These are phyloP conservation scores for Candida adriatica DNA, from an alignment of 805 yeast species.

Conservation along the genomic window DNA sequence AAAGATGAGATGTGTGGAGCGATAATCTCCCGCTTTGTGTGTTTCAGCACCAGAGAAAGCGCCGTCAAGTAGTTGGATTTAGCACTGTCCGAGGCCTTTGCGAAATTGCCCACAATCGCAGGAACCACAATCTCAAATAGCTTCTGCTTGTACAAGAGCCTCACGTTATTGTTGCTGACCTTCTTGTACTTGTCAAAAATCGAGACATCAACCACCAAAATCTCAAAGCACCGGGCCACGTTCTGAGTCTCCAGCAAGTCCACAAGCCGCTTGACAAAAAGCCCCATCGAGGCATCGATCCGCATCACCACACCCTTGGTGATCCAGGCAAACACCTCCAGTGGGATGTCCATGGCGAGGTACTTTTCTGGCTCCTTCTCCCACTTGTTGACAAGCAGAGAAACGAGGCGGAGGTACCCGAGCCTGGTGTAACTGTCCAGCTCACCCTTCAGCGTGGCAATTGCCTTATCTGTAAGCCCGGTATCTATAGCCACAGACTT, in stretches of 20 bases:
- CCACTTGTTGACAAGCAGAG: slow-evolving; percentile 57
- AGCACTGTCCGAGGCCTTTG: slow-evolving; percentile 15
- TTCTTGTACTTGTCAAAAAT: slow-evolving; percentile 44
- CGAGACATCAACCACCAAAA: slow-evolving; percentile 62
- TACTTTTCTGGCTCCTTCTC: slow-evolving; percentile 1
- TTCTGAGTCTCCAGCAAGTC: slow-evolving; percentile 26
- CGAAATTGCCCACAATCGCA: slow-evolving; percentile 41
- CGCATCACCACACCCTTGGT: slow-evolving; percentile 62
- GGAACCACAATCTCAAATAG: slow-evolving; percentile 60
- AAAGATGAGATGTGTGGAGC: slow-evolving; percentile 56
- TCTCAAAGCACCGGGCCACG: slow-evolving; percentile 48
- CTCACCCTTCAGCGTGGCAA: no score
- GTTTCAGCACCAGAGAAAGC: slow-evolving; percentile 58
- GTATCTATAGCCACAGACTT: slow-evolving; percentile 27
- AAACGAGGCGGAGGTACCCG: slow-evolving; percentile 49
- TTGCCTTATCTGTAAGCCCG: neutral
- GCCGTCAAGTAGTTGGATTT: slow-evolving; percentile 56
- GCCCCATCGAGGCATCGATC: slow-evolving; percentile 36
- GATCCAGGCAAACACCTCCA: slow-evolving; percentile 65
- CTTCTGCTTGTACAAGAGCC: slow-evolving; percentile 73
- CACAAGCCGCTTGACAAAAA: slow-evolving; percentile 29
- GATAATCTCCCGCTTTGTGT: slow-evolving; percentile 56
- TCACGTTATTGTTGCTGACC: slow-evolving; percentile 47
- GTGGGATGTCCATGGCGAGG: slow-evolving; percentile 12
- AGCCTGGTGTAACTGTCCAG: slow-evolving; percentile 28